Percentiles rank a stretch among this genome's conserved stretches.
These are phyloP conservation scores for Aureobasidium sp. DNA, from an alignment of 2,329 filamentous ascomycete species.

Conservation along the genomic window DNA sequence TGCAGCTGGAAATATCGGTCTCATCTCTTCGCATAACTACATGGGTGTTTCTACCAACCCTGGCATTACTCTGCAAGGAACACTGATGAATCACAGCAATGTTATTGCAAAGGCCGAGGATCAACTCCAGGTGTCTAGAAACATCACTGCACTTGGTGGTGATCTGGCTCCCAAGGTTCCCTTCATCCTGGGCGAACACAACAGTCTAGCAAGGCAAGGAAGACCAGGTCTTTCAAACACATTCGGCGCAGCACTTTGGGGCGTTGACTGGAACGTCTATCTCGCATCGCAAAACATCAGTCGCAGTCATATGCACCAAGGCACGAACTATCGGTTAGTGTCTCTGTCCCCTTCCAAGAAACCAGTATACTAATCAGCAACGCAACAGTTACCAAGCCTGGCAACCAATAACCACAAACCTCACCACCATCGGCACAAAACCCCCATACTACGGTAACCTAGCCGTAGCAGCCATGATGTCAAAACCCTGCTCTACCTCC, in stretches of 20 bases:
- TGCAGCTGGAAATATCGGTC: slow-evolving; percentile 52
- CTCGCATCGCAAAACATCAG: slow-evolving; percentile 61
- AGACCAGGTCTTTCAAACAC: slow-evolving; percentile 68
- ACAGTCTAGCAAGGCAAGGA: slow-evolving; percentile 70
- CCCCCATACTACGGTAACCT: slow-evolving; percentile 71
- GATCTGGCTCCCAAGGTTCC: slow-evolving; percentile 43
- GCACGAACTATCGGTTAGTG: slow-evolving; percentile 61
- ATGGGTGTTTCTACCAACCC: slow-evolving; percentile 66
- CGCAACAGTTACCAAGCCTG: slow-evolving; percentile 56
- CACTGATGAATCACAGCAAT: slow-evolving; percentile 69
- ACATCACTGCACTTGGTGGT: slow-evolving; percentile 42
- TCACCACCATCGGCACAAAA: slow-evolving; percentile 62
- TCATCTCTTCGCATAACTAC: slow-evolving; percentile 68
- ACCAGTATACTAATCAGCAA: not conserved
- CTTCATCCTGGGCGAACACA: slow-evolving; percentile 67
- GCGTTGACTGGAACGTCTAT: slow-evolving; percentile 67
- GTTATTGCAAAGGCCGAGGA: slow-evolving; percentile 55
- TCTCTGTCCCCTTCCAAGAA: no score
- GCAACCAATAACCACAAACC: slow-evolving; percentile 63
- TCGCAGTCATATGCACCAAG: slow-evolving; percentile 70
- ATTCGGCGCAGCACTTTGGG: slow-evolving; percentile 73
- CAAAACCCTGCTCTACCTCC: slow-evolving; percentile 36
- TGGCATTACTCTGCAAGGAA: slow-evolving; percentile 68
- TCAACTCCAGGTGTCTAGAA: slow-evolving; percentile 54
- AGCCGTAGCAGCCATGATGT: slow-evolving; percentile 64